Base-by-base conservation (phyloP, 495 filamentous ascomycete genomes). In the Glarea lozoyensis region DNA sequence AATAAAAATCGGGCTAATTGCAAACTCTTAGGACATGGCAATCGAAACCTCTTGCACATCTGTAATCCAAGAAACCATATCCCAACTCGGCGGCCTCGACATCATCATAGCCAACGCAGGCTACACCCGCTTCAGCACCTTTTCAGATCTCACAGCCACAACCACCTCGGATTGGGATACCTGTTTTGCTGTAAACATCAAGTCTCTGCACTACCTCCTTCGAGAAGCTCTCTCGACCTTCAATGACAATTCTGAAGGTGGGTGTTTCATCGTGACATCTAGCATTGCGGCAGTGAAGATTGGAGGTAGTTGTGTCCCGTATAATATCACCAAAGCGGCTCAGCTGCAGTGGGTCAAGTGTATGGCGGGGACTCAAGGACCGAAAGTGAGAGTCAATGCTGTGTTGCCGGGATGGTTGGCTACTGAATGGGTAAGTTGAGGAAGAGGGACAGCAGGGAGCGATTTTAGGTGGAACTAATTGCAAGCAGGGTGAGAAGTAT, bases 321-420 rank as follows among this genome's bases (percentile, higher is more conserved):
- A 86, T 53, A 67, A 71, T 10, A 74, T 84, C 19, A 75, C 76
- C 16, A 86, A 86, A 53, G 74, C 79, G 0, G 61, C 31, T 23
- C 75, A 73, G 18, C 53, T 88, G 33, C 83, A 87, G 48, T 60
- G 86, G 31, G 79, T 86, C 71, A 81, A 80, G 47, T 81, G 80
- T 48, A 66, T 86, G n/a, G 83, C 82, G 1, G 63, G 63, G 39
- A 77, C 67, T 0, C 78, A 84, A 49, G 82, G 81, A 1, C 62
- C 69, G 4, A 84, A 84, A 49, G 59, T 80, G 12, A 65, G 82
- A 13, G 63, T 83, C 20, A 86, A 86, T 56, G 79, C 82, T 22
- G 70, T 82, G 0, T 58, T 79, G 34, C 82, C 82, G 3, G 80
- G 82, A 10, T 61, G 85, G 22, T 53, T 87, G 37, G 55, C 81